Evolutionary conservation across 352 stramenopile genomes (phyloP), one percentile per base, ranked within the genome.

Genomic region (Pythium oligandrum): DNA sequence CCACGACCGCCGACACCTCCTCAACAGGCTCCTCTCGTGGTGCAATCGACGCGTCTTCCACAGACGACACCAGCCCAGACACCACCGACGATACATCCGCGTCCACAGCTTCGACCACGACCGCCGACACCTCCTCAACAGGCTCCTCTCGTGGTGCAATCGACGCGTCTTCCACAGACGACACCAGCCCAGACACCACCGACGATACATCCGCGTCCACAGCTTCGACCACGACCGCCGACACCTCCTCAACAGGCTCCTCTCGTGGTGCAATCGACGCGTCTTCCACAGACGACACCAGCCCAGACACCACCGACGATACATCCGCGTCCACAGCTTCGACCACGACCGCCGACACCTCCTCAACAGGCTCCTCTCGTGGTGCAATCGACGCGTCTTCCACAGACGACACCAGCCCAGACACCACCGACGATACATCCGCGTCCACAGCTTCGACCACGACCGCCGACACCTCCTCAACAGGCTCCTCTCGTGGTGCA

Each of bases 251-350:
- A 26, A 26, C 17, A 26, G 17, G 17, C 17, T 26, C 17, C 17
- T 26, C 17, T 0, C 0, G 17, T 26, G 17, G 17, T 26, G 17
- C 17, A 26, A 26, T 26, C 17, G 17, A 26, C 17, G 45, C 50
- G 9, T 59, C 55, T 31, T 36, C 32, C 45, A 44, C 53, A 4
- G 38, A 43, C 33, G 44, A 40, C 47, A 43, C 32, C 47, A 43
- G 26, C 26, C 6, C 42, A 8, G 5, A 26, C 11, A 50, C 43
- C n/a, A 33, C 42, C 26, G 44, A 7, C 11, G 17, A 43, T 4
- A 30, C 36, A 36, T 35, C 34, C 35, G 50, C 50, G 10, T 44
- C 48, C 31, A 17, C 42, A 12, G n/a, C 49, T 12, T 34, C 26
- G 3, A 44, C 49, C 33, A 34, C 46, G 0, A 26, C 6, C n/a